Base-by-base conservation (phyloP, 1,284 basidiomycete genomes). In the Ganoderma leucocontextum region DNA sequence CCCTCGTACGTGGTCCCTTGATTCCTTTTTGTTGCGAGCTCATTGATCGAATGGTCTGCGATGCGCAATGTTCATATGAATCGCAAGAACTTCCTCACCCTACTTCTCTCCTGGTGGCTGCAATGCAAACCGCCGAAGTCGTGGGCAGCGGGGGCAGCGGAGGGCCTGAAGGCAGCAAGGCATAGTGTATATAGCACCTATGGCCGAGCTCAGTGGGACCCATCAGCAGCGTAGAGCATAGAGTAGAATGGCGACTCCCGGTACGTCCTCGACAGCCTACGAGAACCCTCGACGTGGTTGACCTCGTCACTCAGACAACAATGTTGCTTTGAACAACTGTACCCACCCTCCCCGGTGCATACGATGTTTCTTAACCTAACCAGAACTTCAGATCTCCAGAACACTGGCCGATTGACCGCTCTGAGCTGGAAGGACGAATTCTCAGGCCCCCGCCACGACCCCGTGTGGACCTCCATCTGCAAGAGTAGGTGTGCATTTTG, bases 391-490 rank as follows among this genome's bases (percentile, higher is more conserved):
- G 90, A 88, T 75, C 80, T 92, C 33, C 89, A 91, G 75, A 77
- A 76, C 25, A 78, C 77, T 61, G 80, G 80, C 15, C 79, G 79
- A 44, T 74, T 81, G 35, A 60, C 83, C 36, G 75, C 84, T 38
- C 80, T 91, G 33, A 87, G 83, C 72, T 91, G 89, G 89, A 73
- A 80, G 36, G 87, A 90, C 57, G 80, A 79, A 0, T 76, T 73
- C 7, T 75, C 77, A 22, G 89, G 89, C 0, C 82, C 82, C 0
- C 79, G 80, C n/a, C 82, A 89, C 68, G 78, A 77, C 3, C 86
- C 84, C 4, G 75, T 78, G 49, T 92, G 90, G 90, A 88, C 81
- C 4, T 84, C 80, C 3, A 71, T 83, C 4, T 91, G 89, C 77
- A 91, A 87, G 82, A 84, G 90, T 90, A 74, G 75, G 79, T 71